Percentiles rank a stretch among this genome's conserved stretches.
These are phyloP conservation scores for Verticillium longisporum DNA, from an alignment of 2,329 filamentous ascomycete genomes.

Conservation along the genomic window DNA sequence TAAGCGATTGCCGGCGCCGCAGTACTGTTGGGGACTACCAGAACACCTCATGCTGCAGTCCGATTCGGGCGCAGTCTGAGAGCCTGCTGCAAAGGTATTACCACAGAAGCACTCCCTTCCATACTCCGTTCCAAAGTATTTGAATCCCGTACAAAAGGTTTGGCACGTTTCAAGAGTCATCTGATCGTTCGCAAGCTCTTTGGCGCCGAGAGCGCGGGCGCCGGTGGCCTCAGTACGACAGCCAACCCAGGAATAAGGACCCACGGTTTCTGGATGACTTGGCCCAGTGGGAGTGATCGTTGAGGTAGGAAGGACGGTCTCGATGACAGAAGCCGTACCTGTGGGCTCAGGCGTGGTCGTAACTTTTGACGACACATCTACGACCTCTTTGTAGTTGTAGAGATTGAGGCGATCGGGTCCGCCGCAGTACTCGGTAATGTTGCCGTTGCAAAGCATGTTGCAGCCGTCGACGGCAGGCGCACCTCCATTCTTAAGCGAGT, in stretches of 20 bases:
- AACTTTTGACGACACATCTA: not conserved
- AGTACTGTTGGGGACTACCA: constrained; percentile 26
- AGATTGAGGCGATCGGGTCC: constrained; percentile 31
- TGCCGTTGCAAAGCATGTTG: constrained; percentile 34
- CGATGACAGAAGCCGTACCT: not conserved
- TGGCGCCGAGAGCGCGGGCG: constrained; percentile 21
- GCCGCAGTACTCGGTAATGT: constrained; percentile 33
- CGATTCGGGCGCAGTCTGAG: constrained; percentile 18
- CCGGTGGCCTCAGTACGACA: constrained; percentile 28
- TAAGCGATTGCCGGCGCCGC: constrained; percentile 32
- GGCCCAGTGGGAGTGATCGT: constrained; percentile 14
- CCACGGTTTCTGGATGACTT: constrained; percentile 21
- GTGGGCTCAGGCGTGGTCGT: not conserved
- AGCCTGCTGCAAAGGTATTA: constrained; percentile 26
- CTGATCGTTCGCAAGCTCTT: constrained; percentile 19
- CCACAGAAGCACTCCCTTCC: constrained; percentile 34
- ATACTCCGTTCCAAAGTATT: constrained; percentile 40
- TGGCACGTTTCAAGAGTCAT: constrained; percentile 34
- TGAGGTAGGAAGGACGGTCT: not conserved
- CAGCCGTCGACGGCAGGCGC: constrained; percentile 27
- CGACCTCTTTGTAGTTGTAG: constrained; percentile 17
- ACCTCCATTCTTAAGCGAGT: constrained; percentile 29
- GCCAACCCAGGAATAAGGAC: constrained; percentile 24
- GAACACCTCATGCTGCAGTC: constrained; percentile 33
- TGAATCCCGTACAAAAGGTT: constrained; percentile 28